Conservation (phyloP, 345 rosid species). For the Clausena lansium region DNA sequence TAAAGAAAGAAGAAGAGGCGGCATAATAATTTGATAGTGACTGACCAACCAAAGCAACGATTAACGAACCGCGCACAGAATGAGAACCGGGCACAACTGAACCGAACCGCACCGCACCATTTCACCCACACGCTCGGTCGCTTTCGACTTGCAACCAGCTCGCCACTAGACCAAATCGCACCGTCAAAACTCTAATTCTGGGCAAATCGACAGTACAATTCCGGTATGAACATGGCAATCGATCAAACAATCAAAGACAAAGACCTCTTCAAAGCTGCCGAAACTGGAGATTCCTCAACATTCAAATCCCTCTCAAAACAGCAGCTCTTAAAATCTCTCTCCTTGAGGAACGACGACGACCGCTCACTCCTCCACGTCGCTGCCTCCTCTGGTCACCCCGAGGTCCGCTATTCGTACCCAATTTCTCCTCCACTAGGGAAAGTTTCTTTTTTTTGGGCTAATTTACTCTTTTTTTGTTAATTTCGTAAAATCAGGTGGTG, state of each 20-base stretch:
- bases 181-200: slow-evolving; percentile 1
- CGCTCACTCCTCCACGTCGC: slow-evolving; percentile 92
- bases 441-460: background rate
- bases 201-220: background rate
- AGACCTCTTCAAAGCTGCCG: slow-evolving; percentile 79
- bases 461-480: background rate
- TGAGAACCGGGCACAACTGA: background rate
- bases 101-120: background rate
- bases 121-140: background rate
- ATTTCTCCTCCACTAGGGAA: too few relatives aligned
- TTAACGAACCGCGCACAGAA: background rate
- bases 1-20: too few relatives aligned
- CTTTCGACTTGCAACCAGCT: background rate
- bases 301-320: slow-evolving; percentile 52
- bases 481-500: slow-evolving; percentile 44
- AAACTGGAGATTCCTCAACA: slow-evolving; percentile 61
- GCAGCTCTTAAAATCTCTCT: slow-evolving; percentile 46
- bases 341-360: slow-evolving; percentile 68
- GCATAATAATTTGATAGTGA: too few relatives aligned
- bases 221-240: slow-evolving; percentile 41
- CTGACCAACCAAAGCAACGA: too few relatives aligned
- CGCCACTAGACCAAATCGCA: background rate
- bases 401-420: slow-evolving; percentile 27
- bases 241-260: slow-evolving; percentile 45
- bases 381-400: slow-evolving; percentile 47